phyloP scores from a whole-genome alignment of 2,329 filamentous ascomycete genomes.

The Paraphaeosphaeria minitans region DNA sequence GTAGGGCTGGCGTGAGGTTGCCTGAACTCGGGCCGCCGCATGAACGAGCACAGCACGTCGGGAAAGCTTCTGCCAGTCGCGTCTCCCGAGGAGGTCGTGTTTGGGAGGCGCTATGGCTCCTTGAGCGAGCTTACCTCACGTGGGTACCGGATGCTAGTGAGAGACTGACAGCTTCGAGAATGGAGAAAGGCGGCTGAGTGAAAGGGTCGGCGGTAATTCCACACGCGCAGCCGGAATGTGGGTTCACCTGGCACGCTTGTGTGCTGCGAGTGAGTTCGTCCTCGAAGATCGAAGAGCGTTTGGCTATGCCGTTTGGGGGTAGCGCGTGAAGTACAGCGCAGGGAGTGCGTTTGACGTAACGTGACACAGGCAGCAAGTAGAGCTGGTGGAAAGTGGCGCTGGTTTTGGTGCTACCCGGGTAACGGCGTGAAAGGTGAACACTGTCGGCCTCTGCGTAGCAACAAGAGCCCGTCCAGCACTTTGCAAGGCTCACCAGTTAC shows the following conservation, averaged over 20 bases:
- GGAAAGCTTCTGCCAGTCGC: neutral
- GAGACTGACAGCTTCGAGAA: neutral
- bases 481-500: neutral
- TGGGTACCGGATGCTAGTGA: neutral
- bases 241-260: neutral
- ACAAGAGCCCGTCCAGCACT: neutral
- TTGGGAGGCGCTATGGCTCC: no score
- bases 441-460: neutral
- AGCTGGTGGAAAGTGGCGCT: neutral
- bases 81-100: neutral
- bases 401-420: neutral
- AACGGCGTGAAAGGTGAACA: neutral
- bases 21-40: neutral
- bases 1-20: neutral
- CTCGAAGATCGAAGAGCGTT: conserved; percentile 3
- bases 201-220: neutral
- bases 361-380: neutral
- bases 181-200: neutral
- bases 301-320: neutral
- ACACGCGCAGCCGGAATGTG: conserved; percentile 7
- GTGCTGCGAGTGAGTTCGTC: neutral
- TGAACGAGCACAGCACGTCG: neutral
- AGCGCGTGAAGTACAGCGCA: neutral
- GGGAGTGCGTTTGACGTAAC: conserved; percentile 1
- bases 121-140: neutral